Evolutionary conservation across 106 monocot genomes (phyloP).

Genomic region (Platanthera zijinensis): DNA sequence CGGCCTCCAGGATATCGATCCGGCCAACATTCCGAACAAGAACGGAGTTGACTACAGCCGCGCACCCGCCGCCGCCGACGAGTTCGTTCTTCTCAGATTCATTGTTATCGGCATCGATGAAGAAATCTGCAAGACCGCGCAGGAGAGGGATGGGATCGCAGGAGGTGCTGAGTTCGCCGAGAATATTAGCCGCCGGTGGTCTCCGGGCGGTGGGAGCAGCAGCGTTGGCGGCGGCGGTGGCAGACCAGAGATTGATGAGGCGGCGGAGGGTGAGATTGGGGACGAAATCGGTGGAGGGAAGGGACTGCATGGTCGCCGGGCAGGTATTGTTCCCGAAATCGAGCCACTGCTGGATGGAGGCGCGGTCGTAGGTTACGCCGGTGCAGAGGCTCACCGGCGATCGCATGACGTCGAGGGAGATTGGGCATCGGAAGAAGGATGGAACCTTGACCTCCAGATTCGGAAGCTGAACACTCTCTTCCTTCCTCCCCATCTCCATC

Average conservation of each 20-base stretch:
- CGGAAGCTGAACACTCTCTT: neutral
- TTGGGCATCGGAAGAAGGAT: slow-evolving; percentile 60
- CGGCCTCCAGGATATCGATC: slow-evolving; percentile 18
- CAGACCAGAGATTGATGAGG: slow-evolving; percentile 52
- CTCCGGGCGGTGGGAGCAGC: neutral
- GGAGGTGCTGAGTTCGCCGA: slow-evolving; percentile 17
- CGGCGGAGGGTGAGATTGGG: slow-evolving; percentile 62
- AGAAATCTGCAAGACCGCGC: slow-evolving; percentile 27
- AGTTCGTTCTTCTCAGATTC: slow-evolving; percentile 41
- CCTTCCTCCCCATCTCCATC: slow-evolving; percentile 8
- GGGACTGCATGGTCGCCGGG: slow-evolving; percentile 59
- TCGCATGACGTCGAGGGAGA: slow-evolving; percentile 66
- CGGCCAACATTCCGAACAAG: slow-evolving; percentile 8
- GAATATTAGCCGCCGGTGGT: slow-evolving; percentile 6
- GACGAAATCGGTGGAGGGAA: slow-evolving; percentile 51
- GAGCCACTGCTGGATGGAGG: slow-evolving; percentile 59
- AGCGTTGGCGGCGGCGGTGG: slow-evolving; percentile 3
- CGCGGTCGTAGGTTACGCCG: slow-evolving; percentile 70
- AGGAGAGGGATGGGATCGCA: slow-evolving; percentile 26
- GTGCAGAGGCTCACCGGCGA: slow-evolving; percentile 74
- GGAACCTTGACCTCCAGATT: slow-evolving; percentile 31
- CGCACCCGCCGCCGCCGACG: slow-evolving; percentile 17
- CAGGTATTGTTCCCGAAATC: slow-evolving; percentile 56
- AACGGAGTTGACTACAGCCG: slow-evolving; percentile 17
- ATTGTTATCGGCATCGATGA: slow-evolving; percentile 25